A percentile compares a stretch with the other conserved stretches of the same genome.
Evolutionary conservation across 1,284 basidiomycete genomes (phyloP).

Genomic region (Hymenochaete sp.): DNA sequence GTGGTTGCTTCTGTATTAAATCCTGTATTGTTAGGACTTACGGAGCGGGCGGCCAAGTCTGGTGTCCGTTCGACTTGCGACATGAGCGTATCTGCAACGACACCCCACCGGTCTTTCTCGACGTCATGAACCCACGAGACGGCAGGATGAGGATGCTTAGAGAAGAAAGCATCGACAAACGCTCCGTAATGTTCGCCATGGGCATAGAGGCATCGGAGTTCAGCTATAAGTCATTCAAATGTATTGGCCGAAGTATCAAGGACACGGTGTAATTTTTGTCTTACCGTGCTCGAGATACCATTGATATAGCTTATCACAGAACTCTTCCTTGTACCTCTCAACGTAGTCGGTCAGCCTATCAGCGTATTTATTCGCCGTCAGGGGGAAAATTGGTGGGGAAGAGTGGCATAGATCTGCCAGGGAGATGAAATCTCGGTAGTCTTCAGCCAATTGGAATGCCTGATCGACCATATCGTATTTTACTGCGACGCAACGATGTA

Average conservation of each 20-base stretch:
- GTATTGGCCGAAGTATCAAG: conserved; percentile 3
- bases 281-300: conserved; percentile 77
- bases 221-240: conserved; percentile 37
- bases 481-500: conserved; percentile 33
- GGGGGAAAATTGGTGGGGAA: conserved; percentile 53
- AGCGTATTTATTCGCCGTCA: conserved; percentile 51
- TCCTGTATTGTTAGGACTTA: conserved; percentile 29
- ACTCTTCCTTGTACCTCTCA: conserved; percentile 72
- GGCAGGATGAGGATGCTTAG: conserved; percentile 48
- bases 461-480: conserved; percentile 56
- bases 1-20: too few relatives aligned
- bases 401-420: conserved; percentile 73
- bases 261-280: conserved; percentile 17
- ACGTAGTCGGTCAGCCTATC: conserved; percentile 65
- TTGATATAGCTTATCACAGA: conserved; percentile 81
- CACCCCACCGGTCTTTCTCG: conserved; percentile 55
- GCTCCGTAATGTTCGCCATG: conserved; percentile 54
- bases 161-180: conserved; percentile 74
- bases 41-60: conserved; percentile 66
- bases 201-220: conserved; percentile 66
- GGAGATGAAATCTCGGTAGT: conserved; percentile 76
- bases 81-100: conserved; percentile 59
- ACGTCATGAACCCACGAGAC: conserved; percentile 91
- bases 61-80: conserved; percentile 48
- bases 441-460: conserved; percentile 78